Conservation (phyloP, 148 eudicot species). For the Cornus controversa region DNA sequence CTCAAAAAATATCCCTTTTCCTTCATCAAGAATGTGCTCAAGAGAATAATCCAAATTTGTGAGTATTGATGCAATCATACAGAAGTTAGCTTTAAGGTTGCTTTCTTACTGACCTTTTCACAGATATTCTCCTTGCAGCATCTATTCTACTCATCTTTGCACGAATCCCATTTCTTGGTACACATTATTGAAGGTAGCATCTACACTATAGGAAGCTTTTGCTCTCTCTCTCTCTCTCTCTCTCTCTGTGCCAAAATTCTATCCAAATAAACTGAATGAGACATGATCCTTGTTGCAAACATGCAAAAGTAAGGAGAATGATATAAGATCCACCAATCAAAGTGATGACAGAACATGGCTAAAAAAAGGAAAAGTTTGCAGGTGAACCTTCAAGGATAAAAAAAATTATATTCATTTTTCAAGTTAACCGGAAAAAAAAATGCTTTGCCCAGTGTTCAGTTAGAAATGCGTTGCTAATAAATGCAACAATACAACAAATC, state of each 20-base stretch:
- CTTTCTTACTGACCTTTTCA: conserved; percentile 38
- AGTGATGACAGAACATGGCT: neutral
- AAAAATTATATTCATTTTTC: too few relatives aligned
- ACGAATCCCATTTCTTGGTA: conserved; percentile 31
- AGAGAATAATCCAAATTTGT: conserved; percentile 31
- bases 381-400: neutral
- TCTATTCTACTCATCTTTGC: conserved; percentile 47
- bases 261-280: conserved; percentile 25
- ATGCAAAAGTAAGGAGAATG: neutral
- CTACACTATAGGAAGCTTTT: conserved; percentile 22
- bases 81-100: conserved; percentile 34
- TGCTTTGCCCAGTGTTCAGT: neutral
- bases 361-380: neutral
- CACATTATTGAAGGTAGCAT: conserved; percentile 39
- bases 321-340: neutral
- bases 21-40: conserved; percentile 25
- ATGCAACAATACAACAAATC: neutral
- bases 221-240: conserved; percentile 23
- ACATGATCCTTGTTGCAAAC: conserved; percentile 10
- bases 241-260: conserved; percentile 33
- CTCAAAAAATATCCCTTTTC: conserved; percentile 20
- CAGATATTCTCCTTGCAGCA: conserved; percentile 45
- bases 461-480: neutral
- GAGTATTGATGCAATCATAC: conserved; percentile 41
- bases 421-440: neutral